phyloP scores from a whole-genome alignment of 768 basidiomycete species.

The Pleurotus citrinopileatus region DNA sequence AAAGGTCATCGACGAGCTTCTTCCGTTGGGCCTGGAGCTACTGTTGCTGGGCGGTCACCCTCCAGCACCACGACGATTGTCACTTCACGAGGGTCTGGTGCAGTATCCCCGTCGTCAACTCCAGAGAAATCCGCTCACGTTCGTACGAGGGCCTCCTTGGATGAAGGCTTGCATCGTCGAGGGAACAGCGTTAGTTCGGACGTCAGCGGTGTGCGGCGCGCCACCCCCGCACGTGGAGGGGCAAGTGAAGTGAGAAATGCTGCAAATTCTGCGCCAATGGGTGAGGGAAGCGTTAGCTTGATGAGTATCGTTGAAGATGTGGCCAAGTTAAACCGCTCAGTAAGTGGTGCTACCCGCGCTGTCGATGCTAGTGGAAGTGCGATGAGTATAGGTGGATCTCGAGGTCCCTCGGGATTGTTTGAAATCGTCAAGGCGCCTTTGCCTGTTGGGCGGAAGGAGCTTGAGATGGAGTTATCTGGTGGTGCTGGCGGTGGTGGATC shows the following conservation, averaged over 20 bases:
- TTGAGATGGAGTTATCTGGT: conserved; percentile 21
- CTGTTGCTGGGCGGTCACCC: too few species aligned
- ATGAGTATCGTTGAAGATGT: conserved; percentile 73
- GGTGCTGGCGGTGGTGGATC: conserved; percentile 8
- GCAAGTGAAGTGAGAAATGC: not conserved
- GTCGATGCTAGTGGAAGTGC: not conserved
- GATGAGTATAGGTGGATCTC: conserved; percentile 13
- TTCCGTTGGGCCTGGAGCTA: conserved; percentile 8
- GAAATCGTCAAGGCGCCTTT: conserved; percentile 48
- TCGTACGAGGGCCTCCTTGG: not conserved
- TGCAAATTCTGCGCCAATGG: not conserved
- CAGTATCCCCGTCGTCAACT: too few species aligned
- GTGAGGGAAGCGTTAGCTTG: conserved; percentile 34
- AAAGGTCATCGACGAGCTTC: conserved; percentile 7
- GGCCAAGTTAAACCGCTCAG: conserved; percentile 32
- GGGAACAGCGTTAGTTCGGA: not conserved
- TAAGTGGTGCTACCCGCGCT: not conserved
- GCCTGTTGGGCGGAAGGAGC: conserved; percentile 30
- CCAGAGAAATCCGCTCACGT: too few species aligned
- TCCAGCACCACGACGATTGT: too few species aligned
- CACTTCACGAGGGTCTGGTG: too few species aligned
- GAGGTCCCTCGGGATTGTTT: conserved; percentile 22
- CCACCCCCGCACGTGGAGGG: not conserved
- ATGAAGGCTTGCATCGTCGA: not conserved
- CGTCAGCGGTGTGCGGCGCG: not conserved